Percentiles rank a stretch among this genome's conserved stretches.
phyloP scores from a whole-genome alignment of 441 rosid species.

The Gossypium aridum region DNA sequence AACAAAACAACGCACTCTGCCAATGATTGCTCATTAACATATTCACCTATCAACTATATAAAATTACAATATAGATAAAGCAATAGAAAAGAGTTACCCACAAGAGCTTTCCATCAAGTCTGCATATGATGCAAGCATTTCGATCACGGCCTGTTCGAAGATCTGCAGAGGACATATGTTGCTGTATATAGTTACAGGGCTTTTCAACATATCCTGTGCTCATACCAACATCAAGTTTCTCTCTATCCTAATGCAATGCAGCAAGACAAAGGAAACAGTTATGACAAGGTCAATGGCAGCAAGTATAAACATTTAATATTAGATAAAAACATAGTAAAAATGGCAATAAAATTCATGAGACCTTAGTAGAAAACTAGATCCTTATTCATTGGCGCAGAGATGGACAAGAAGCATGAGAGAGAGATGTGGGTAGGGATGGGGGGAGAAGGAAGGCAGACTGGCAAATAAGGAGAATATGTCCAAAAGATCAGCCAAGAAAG shows the following conservation, averaged over 20 bases:
- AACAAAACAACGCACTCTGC: background rate
- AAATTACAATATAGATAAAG: background rate
- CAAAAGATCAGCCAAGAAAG: background rate
- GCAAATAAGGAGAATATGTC: background rate
- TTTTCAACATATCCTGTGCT: slow-evolving; percentile 8
- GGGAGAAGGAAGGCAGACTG: background rate
- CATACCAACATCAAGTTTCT: slow-evolving; percentile 2
- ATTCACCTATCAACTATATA: slow-evolving; percentile 1
- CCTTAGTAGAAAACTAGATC: background rate
- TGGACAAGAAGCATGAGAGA: background rate
- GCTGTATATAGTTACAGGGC: background rate
- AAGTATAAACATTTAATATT: background rate
- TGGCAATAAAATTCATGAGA: background rate
- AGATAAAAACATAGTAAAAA: background rate
- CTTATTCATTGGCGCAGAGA: background rate
- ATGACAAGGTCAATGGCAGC: slow-evolving; percentile 8
- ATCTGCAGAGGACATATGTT: background rate
- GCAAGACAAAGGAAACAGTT: slow-evolving; percentile 10
- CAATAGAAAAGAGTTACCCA: slow-evolving; percentile 32
- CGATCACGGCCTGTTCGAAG: slow-evolving; percentile 16
- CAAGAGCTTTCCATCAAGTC: slow-evolving; percentile 46
- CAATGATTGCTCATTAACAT: background rate
- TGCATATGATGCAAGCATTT: slow-evolving; percentile 38
- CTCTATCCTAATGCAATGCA: slow-evolving; percentile 40
- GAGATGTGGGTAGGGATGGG: background rate